Evolutionary conservation across 768 basidiomycete species (phyloP), one percentile per base, ranked within the genome.

Genomic region (Pisolithus albus): DNA sequence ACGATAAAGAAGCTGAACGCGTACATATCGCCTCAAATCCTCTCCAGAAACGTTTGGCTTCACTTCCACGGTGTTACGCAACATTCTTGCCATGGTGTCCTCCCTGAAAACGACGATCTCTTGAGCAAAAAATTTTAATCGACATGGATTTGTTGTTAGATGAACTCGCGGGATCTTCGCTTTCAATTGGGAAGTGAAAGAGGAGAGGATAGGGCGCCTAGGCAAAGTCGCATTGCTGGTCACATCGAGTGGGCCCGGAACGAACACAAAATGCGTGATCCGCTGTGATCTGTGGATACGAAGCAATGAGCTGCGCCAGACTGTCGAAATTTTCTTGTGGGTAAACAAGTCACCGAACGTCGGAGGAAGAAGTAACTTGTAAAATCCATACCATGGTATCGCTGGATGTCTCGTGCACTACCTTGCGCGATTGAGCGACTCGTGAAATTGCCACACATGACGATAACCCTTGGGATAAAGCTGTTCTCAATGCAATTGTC

Each of bases 361-460:
- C 16, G 10, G 34, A 37, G 30, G 32, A 38, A 41, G 45, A 24
- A 37, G 40, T 23, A 26, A 26, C 52, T 21, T 24, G 19, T 45
- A 19, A 11, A 11, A 9, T 43, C 50, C 56, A 56, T 56, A 87
- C 95, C 93, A 71, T 92, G 87, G 65, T 97, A 99, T 62, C 79
- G 73, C 58, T 88, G 82, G 32, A 94, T 75, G 62, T 84, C 90
- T 57, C 83, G 78, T 48, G 77, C 84, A 64, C 80, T 89, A 19
- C 88, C 91, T 64, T 87, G 83, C 24, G 79, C 75, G 53, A 92
- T 82, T 6, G 91, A 86, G 56, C 79, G 81, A 57, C 86, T 91
- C 2, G 88, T 87, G 65, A 98, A 99, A 68, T 96, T 96, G 0
- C 96, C 96, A 56, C 96, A 99, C 38, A 98, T 74, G 23, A 98